These are phyloP conservation scores for Striga hermonthica DNA, from an alignment of 305 asterid genomes.

Conservation along the genomic window DNA sequence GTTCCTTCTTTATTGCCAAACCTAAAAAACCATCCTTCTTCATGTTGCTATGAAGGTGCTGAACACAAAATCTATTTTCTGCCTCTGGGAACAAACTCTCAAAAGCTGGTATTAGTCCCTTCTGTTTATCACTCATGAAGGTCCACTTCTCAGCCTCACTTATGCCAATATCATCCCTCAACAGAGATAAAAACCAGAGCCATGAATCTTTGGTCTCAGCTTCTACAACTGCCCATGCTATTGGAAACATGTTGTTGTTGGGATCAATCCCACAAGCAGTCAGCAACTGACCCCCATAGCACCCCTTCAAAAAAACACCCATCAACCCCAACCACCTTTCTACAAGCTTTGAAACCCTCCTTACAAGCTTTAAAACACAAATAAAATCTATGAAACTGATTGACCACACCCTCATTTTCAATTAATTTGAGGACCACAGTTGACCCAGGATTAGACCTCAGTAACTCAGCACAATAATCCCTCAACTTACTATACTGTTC, in stretches of 20 bases:
- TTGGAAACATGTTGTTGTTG: conserved; percentile 4
- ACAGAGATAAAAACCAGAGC: neutral
- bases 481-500: no score
- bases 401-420: no score
- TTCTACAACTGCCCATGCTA: conserved; percentile 1
- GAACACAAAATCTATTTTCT: neutral
- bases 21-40: neutral
- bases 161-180: no score
- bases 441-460: no score
- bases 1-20: neutral
- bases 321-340: neutral
- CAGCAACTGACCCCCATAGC: neutral
- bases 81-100: neutral
- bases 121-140: neutral
- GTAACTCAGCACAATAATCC: no score
- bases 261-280: conserved; percentile 1
- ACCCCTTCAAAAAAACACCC: neutral
- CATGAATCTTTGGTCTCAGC: neutral
- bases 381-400: neutral
- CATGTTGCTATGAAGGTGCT: neutral
- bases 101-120: neutral
- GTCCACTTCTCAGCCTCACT: neutral
- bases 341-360: neutral
- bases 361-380: neutral
- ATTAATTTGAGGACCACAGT: no score